A percentile compares a stretch with the other conserved stretches of the same genome.
Evolutionary conservation across 176 grass and related monocot genomes (phyloP).

Genomic region (Oryza glumipatula): DNA sequence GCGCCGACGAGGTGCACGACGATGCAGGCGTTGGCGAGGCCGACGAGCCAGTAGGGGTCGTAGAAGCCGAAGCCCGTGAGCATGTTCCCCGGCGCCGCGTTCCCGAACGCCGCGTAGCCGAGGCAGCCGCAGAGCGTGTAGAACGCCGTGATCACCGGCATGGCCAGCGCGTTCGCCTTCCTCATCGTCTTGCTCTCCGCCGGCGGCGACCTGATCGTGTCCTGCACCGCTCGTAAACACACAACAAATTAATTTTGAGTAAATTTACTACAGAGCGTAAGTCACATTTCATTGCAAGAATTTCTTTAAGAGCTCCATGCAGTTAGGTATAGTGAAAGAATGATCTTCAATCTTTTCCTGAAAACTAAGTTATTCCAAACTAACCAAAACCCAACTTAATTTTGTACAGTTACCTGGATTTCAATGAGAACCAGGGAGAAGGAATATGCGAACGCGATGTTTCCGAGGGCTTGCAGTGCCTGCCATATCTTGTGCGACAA

Average conservation of each 20-base stretch:
- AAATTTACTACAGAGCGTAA: too few species aligned
- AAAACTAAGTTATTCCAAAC: too few species aligned
- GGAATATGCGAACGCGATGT: slow-evolving; percentile 67
- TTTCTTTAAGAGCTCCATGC: too few species aligned
- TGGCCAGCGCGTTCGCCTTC: slow-evolving; percentile 48
- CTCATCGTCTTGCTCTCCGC: slow-evolving; percentile 68
- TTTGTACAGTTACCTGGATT: slow-evolving; percentile 51
- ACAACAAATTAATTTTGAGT: too few species aligned
- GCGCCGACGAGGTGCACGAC: background rate
- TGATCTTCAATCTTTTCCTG: too few species aligned
- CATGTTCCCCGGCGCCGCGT: slow-evolving; percentile 59
- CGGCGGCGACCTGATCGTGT: slow-evolving; percentile 60
- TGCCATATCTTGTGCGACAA: slow-evolving; percentile 63
- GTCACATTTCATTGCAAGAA: too few species aligned
- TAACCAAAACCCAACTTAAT: too few species aligned
- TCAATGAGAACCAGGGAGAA: slow-evolving; percentile 78
- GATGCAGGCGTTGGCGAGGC: slow-evolving; percentile 80
- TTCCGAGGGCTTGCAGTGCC: slow-evolving; percentile 63
- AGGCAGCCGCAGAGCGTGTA: slow-evolving; percentile 68
- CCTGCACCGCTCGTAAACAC: slow-evolving; percentile 27
- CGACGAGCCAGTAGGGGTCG: slow-evolving; percentile 76
- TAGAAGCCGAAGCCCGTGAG: slow-evolving; percentile 81
- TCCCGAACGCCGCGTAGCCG: slow-evolving; percentile 57
- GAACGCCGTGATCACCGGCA: slow-evolving; percentile 53
- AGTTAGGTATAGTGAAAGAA: too few species aligned